Evolutionary conservation across 208 protist species (phyloP).

Genomic region (Phytomonas sp.): DNA sequence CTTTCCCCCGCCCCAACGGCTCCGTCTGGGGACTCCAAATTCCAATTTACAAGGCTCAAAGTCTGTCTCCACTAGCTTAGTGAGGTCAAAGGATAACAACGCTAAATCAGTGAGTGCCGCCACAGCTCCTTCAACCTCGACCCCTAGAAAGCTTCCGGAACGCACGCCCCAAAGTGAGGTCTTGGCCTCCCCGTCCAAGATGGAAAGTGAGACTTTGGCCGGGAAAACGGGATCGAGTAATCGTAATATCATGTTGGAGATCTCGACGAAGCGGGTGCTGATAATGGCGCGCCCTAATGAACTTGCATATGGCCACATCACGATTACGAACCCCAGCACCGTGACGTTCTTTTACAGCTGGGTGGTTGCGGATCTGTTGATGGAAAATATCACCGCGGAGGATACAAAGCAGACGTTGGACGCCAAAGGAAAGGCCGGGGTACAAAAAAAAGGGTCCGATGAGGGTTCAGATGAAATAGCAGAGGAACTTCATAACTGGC

Average conservation of each 20-base stretch:
- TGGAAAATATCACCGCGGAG: constrained; percentile 16
- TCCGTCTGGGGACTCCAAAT: constrained; percentile 19
- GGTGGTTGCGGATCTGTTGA: constrained; percentile 30
- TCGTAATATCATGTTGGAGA: neutral
- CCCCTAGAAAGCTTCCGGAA: neutral
- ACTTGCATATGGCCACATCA: constrained; percentile 42
- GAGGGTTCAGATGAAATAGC: neutral
- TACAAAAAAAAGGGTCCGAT: neutral
- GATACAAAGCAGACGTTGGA: neutral
- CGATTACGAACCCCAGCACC: constrained; percentile 51
- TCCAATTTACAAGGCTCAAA: constrained; percentile 5
- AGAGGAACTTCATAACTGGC: neutral
- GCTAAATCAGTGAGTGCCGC: neutral
- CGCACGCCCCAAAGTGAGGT: neutral
- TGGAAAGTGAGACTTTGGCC: neutral
- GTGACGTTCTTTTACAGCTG: constrained; percentile 81
- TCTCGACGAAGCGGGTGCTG: neutral
- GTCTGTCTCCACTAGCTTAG: neutral
- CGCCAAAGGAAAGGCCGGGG: neutral
- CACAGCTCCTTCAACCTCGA: neutral
- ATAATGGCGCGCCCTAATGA: constrained; percentile 32
- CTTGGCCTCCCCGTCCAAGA: neutral
- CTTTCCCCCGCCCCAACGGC: constrained; percentile 25
- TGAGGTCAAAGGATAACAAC: neutral
- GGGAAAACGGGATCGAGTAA: neutral